These are phyloP conservation scores for Dicorynia guianensis DNA, from an alignment of 306 rosid species.

Conservation along the genomic window DNA sequence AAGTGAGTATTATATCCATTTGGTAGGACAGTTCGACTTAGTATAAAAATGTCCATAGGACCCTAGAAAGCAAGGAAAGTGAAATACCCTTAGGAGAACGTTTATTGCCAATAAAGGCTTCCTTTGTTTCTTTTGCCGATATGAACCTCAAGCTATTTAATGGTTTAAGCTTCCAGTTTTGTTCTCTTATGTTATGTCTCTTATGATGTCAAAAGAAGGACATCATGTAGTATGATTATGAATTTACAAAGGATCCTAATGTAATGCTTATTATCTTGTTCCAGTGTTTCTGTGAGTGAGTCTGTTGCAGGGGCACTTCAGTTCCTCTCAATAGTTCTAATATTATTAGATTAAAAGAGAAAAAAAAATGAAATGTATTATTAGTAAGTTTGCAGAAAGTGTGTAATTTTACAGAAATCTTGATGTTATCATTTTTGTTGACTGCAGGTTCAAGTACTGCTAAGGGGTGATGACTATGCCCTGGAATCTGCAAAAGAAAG, in stretches of 20 bases:
- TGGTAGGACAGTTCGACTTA: background rate
- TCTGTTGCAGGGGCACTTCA: background rate
- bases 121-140: no score
- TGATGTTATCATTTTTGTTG: slow-evolving; percentile 29
- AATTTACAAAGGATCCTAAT: no score
- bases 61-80: no score
- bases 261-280: background rate
- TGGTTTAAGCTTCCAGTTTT: no score
- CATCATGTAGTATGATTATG: no score
- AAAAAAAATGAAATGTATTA: background rate
- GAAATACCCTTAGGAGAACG: no score
- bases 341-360: background rate
- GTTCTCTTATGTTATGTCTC: no score
- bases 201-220: no score
- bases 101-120: no score
- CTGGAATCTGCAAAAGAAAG: slow-evolving; percentile 29
- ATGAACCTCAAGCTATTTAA: no score
- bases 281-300: background rate
- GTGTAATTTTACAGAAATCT: background rate
- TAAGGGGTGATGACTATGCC: slow-evolving; percentile 62
- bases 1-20: background rate
- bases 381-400: background rate
- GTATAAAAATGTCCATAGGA: no score
- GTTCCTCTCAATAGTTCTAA: background rate
- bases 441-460: slow-evolving; percentile 63